Evolutionary conservation across 2,329 filamentous ascomycete species (phyloP).

Genomic region (Colletotrichum sp.): DNA sequence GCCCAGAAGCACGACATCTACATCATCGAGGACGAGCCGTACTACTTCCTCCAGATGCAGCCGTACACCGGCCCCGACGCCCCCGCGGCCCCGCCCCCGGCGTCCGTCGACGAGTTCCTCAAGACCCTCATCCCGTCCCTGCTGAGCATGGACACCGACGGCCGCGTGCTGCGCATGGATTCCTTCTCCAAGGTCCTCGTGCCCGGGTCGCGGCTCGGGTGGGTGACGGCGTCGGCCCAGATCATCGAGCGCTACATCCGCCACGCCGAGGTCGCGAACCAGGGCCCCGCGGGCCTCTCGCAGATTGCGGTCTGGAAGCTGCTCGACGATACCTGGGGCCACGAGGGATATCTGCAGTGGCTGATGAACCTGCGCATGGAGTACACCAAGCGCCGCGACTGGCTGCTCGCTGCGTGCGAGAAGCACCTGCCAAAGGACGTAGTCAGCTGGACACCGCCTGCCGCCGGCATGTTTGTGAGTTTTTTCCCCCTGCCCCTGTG

Average conservation of each 20-base stretch:
- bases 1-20: conserved; percentile 84
- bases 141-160: conserved; percentile 82
- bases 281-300: conserved; percentile 84
- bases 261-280: conserved; percentile 82
- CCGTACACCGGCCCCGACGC: conserved; percentile 66
- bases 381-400: conserved; percentile 81
- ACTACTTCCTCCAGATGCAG: conserved; percentile 92
- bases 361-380: conserved; percentile 79
- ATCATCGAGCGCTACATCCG: conserved; percentile 82
- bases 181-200: conserved; percentile 93
- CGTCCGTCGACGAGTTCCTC: conserved; percentile 75
- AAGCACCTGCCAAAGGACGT: conserved; percentile 75
- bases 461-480: conserved; percentile 92
- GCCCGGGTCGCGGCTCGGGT: conserved; percentile 82
- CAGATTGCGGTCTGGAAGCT: conserved; percentile 88
- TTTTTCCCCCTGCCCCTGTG: conserved; percentile 28
- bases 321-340: conserved; percentile 93
- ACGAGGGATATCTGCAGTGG: conserved; percentile 89
- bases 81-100: conserved; percentile 58
- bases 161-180: conserved; percentile 87
- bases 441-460: conserved; percentile 79
- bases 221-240: conserved; percentile 88
- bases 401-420: conserved; percentile 81
- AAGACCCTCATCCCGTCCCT: conserved; percentile 74
- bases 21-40: conserved; percentile 93